These are phyloP conservation scores for Pseudoneurospora amorphoporcata DNA, from an alignment of 495 filamentous ascomycete species.

Conservation along the genomic window DNA sequence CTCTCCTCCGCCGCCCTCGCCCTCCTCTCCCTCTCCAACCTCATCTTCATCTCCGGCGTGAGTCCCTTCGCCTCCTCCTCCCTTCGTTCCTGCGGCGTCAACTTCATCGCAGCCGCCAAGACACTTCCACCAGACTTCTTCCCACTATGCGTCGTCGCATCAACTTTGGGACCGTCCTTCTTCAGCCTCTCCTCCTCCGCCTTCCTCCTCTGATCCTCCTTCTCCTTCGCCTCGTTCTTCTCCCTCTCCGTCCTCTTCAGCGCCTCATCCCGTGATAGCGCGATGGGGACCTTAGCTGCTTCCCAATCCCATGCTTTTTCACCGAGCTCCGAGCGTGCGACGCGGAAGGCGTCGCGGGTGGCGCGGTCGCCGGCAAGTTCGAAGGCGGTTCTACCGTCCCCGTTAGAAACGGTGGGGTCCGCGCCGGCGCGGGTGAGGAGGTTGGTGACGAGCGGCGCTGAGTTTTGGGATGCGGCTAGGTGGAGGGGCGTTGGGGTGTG, in stretches of 20 bases:
- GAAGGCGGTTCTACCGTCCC: conserved; percentile 66
- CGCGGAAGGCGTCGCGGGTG: conserved; percentile 84
- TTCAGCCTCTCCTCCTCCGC: conserved; percentile 53
- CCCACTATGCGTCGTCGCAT: conserved; percentile 11
- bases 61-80: conserved; percentile 76
- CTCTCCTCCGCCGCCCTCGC: conserved; percentile 84
- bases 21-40: conserved; percentile 69
- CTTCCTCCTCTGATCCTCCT: conserved; percentile 54
- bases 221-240: conserved; percentile 49
- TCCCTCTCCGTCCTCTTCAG: conserved; percentile 55
- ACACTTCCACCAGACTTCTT: conserved; percentile 26
- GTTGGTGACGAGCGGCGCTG: conserved; percentile 59
- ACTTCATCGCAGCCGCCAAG: conserved; percentile 43
- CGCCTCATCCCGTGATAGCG: conserved; percentile 57
- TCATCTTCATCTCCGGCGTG: conserved; percentile 72
- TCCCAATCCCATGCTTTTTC: conserved; percentile 75
- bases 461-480: conserved; percentile 69
- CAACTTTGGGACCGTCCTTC: conserved; percentile 36
- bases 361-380: conserved; percentile 77
- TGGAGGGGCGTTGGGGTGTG: conserved; percentile 84
- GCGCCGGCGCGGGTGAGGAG: conserved; percentile 66
- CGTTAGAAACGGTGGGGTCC: conserved; percentile 61
- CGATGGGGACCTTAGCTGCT: conserved; percentile 55
- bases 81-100: conserved; percentile 62
- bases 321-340: conserved; percentile 73